Percentiles rank a stretch among this genome's conserved stretches.
These are phyloP conservation scores for Metschnikowia continentalis DNA, from an alignment of 805 yeast species.

Conservation along the genomic window DNA sequence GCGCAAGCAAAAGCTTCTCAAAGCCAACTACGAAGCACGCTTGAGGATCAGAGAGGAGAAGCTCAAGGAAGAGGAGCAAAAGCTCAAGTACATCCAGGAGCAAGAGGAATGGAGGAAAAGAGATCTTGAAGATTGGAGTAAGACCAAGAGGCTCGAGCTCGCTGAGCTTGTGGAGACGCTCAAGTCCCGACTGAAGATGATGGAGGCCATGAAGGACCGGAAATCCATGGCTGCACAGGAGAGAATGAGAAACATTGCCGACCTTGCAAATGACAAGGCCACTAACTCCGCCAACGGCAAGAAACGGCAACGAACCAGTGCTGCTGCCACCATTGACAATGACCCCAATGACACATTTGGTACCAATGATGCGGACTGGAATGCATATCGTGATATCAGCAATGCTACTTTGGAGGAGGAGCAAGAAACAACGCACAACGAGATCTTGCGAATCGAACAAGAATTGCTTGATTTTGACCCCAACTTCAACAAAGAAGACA, in stretches of 20 bases:
- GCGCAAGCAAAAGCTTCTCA: constrained; percentile 73
- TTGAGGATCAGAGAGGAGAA: constrained; percentile 78
- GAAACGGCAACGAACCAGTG: constrained; percentile 34
- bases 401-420: constrained; percentile 73
- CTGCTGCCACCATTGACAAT: constrained; percentile 69
- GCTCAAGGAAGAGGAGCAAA: constrained; percentile 55
- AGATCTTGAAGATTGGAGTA: constrained; percentile 78
- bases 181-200: constrained; percentile 64
- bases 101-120: constrained; percentile 75
- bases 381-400: constrained; percentile 78
- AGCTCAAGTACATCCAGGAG: constrained; percentile 54
- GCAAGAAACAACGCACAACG: constrained; percentile 67
- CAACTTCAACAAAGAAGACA: constrained; percentile 78
- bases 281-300: constrained; percentile 46
- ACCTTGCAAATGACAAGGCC: constrained; percentile 70
- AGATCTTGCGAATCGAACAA: constrained; percentile 61
- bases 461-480: constrained; percentile 81
- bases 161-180: constrained; percentile 54
- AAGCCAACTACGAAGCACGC: constrained; percentile 87
- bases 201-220: constrained; percentile 78
- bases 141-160: constrained; percentile 59
- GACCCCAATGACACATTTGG: constrained; percentile 95
- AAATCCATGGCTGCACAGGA: constrained; percentile 89
- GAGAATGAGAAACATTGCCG: constrained; percentile 87
- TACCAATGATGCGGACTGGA: constrained; percentile 94